These are phyloP conservation scores for Auxenochlorella pyrenoidosa DNA, from an alignment of 139 green algal species.

Conservation along the genomic window DNA sequence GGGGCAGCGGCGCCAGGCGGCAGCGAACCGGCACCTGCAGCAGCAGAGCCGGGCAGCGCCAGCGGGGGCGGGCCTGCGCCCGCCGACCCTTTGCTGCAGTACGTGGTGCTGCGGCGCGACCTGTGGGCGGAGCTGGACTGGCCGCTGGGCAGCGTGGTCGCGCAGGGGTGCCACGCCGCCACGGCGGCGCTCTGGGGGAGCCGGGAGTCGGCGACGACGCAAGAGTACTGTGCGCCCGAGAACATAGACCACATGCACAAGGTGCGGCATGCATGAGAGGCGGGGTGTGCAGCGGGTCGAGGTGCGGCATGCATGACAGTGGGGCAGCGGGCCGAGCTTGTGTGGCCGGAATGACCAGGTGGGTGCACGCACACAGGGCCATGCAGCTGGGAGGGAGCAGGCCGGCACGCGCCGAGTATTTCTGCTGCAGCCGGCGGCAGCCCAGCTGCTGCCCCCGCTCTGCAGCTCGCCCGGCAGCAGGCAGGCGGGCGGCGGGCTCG, in stretches of 20 bases:
- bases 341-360: too few species aligned
- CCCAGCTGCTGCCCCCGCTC: neutral
- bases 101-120: constrained; percentile 93
- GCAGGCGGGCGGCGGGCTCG: neutral
- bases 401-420: too few species aligned
- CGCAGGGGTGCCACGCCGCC: constrained; percentile 92
- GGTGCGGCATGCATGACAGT: neutral
- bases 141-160: constrained; percentile 93
- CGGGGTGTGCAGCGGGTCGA: too few species aligned
- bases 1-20: neutral
- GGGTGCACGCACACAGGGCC: too few species aligned
- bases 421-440: neutral
- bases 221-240: constrained; percentile 71
- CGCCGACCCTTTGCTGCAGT: constrained; percentile 80
- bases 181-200: constrained; percentile 85
- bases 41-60: neutral
- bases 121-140: constrained; percentile 83
- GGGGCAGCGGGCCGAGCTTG: too few species aligned
- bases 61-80: neutral
- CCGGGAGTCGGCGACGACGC: constrained; percentile 58
- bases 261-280: constrained; percentile 61
- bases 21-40: neutral
- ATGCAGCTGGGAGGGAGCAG: neutral
- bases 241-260: constrained; percentile 96
- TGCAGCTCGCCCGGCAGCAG: neutral